phyloP scores from a whole-genome alignment of 495 filamentous ascomycete genomes.

The Lasiosphaeria ovina region DNA sequence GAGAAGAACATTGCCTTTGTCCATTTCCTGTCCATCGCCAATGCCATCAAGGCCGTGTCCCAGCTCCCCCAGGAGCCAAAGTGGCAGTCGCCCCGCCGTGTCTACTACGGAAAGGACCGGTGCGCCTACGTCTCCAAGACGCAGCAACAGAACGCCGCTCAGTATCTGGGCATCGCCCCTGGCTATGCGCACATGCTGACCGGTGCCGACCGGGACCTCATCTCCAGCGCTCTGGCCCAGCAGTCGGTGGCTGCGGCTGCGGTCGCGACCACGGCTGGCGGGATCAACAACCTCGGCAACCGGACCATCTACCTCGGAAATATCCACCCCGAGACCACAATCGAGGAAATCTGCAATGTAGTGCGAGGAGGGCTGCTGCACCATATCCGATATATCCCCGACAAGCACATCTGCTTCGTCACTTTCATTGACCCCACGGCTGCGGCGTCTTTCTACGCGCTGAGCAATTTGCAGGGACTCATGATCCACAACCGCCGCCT shows the following conservation, averaged over 20 bases:
- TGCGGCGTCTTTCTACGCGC: slow-evolving; percentile 93
- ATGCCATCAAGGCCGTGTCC: slow-evolving; percentile 97
- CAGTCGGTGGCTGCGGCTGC: slow-evolving; percentile 96
- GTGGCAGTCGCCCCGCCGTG: slow-evolving; percentile 92
- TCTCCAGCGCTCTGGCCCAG: slow-evolving; percentile 92
- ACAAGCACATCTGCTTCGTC: slow-evolving; percentile 99
- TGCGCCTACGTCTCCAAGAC: slow-evolving; percentile 99
- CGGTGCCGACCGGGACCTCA: slow-evolving; percentile 90
- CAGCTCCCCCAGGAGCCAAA: slow-evolving; percentile 94
- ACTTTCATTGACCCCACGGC: slow-evolving; percentile 99
- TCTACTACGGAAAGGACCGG: slow-evolving; percentile 97
- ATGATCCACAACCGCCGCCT: slow-evolving; percentile 99
- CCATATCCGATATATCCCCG: slow-evolving; percentile 97
- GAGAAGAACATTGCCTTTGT: slow-evolving; percentile 99
- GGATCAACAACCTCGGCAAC: slow-evolving; percentile 95
- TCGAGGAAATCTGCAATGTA: slow-evolving; percentile 98
- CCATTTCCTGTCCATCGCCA: slow-evolving; percentile 95
- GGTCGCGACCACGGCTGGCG: slow-evolving; percentile 92
- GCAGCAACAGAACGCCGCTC: slow-evolving; percentile 97
- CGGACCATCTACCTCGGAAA: slow-evolving; percentile 97
- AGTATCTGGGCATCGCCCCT: slow-evolving; percentile 97
- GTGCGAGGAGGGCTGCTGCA: slow-evolving; percentile 90
- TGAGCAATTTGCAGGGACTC: slow-evolving; percentile 93
- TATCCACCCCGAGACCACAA: slow-evolving; percentile 97
- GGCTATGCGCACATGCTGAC: slow-evolving; percentile 96